phyloP scores from a whole-genome alignment of 805 yeast species.

The Starmerella kuoi region DNA sequence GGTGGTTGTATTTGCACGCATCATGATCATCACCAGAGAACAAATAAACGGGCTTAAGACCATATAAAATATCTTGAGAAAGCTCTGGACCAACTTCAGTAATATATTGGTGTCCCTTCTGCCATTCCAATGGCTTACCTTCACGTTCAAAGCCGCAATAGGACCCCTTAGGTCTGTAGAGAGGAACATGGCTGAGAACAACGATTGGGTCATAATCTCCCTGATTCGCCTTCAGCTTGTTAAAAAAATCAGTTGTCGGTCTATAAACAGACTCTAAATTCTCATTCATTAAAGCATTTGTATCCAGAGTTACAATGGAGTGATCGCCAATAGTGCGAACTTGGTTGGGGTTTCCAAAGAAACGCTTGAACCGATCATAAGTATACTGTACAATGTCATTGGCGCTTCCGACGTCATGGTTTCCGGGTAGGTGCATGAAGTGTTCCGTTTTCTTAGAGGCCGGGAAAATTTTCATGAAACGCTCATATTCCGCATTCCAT shows the following conservation, averaged over 20 bases:
- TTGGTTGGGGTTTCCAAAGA: conserved; percentile 60
- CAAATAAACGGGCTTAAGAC: conserved; percentile 51
- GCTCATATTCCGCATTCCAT: conserved; percentile 57
- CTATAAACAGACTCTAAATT: conserved; percentile 34
- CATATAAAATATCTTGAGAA: conserved; percentile 45
- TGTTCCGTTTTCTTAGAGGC: conserved; percentile 21
- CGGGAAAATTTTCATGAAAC: conserved; percentile 62
- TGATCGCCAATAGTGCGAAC: conserved; percentile 53
- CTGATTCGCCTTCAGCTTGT: conserved; percentile 23
- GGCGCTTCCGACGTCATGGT: conserved; percentile 94
- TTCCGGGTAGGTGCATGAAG: conserved; percentile 55
- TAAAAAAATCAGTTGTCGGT: conserved; percentile 43
- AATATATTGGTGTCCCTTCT: conserved; percentile 74
- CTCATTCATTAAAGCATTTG: conserved; percentile 65
- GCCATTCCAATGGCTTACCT: conserved; percentile 52
- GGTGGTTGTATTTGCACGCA: conserved; percentile 68
- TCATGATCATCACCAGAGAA: conserved; percentile 97
- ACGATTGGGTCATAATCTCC: conserved; percentile 26
- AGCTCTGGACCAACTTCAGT: conserved; percentile 62
- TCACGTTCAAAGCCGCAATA: conserved; percentile 73
- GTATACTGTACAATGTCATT: conserved; percentile 48
- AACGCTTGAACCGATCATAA: conserved; percentile 49
- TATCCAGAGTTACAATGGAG: conserved; percentile 63
- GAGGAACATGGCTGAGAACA: conserved; percentile 76
- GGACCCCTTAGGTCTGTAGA: conserved; percentile 51